Conservation (phyloP, 352 stramenopile genomes). For the Phytophthora pini region DNA sequence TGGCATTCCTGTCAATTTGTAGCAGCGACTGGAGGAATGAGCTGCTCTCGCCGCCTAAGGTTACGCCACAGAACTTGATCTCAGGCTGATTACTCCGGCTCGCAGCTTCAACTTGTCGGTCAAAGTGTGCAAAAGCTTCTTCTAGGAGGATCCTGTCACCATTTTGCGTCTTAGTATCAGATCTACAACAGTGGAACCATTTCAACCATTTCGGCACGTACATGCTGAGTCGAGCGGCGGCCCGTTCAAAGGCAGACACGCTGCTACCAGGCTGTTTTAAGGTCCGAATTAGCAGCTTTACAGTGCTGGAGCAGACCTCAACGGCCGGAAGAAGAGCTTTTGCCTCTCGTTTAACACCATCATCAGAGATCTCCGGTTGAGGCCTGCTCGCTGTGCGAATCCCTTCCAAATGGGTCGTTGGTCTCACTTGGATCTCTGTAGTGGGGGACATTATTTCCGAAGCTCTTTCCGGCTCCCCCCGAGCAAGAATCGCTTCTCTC, state of each 20-base stretch:
- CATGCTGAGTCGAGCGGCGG: neutral
- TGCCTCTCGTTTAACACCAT: too few relatives aligned
- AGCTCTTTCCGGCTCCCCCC: constrained; percentile 3
- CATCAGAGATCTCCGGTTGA: too few relatives aligned
- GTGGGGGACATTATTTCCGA: neutral
- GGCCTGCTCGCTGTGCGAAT: neutral
- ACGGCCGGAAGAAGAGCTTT: too few relatives aligned
- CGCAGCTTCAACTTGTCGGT: neutral
- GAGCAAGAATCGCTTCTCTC: constrained; percentile 15
- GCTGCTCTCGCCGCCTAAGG: neutral
- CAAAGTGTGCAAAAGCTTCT: neutral
- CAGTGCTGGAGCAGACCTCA: too few relatives aligned
- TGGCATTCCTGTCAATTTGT: neutral
- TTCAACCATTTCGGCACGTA: too few relatives aligned
- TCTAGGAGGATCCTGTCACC: neutral
- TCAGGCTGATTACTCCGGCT: neutral
- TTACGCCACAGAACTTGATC: constrained; percentile 1
- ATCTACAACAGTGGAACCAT: too few relatives aligned
- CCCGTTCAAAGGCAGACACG: too few relatives aligned
- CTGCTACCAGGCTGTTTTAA: too few relatives aligned
- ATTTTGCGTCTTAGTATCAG: neutral
- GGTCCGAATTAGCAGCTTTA: too few relatives aligned
- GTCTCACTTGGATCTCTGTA: neutral
- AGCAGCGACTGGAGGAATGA: neutral
- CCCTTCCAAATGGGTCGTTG: neutral